Percentiles rank a stretch among this genome's conserved stretches.
Conservation (phyloP, 2,329 filamentous ascomycete species). For the Alternaria sp. region DNA sequence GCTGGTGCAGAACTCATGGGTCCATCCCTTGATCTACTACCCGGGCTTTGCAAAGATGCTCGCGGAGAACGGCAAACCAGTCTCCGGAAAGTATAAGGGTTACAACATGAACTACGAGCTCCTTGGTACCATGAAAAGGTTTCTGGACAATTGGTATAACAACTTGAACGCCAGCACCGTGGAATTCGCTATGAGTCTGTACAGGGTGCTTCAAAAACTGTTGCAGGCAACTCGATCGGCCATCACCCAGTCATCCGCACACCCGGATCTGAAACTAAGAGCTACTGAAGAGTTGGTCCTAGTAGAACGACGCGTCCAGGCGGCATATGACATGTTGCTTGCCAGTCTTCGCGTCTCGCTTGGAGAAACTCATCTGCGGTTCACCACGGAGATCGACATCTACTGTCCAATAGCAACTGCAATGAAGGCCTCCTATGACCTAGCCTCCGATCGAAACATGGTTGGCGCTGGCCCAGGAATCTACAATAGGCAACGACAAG, state of each 20-base stretch:
- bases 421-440: constrained; percentile 9
- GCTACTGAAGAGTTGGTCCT: background rate
- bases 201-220: background rate
- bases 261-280: background rate
- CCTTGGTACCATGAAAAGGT: background rate
- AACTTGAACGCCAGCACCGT: background rate
- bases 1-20: background rate
- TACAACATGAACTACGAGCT: constrained; percentile 15
- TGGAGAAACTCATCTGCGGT: constrained; percentile 1
- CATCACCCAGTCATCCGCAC: background rate
- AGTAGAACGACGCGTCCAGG: background rate
- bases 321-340: background rate
- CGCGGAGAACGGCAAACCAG: constrained; percentile 14
- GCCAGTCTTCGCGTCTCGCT: background rate
- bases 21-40: constrained; percentile 1
- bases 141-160: constrained; percentile 5
- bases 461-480: background rate
- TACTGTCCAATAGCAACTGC: constrained; percentile 8
- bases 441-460: background rate
- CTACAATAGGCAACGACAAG: constrained; percentile 1
- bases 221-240: background rate
- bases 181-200: background rate
- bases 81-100: constrained; percentile 5
- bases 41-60: constrained; percentile 14
- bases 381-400: constrained; percentile 15